Conservation (phyloP, 768 basidiomycete genomes). For the Rhizopogon vulgaris region DNA sequence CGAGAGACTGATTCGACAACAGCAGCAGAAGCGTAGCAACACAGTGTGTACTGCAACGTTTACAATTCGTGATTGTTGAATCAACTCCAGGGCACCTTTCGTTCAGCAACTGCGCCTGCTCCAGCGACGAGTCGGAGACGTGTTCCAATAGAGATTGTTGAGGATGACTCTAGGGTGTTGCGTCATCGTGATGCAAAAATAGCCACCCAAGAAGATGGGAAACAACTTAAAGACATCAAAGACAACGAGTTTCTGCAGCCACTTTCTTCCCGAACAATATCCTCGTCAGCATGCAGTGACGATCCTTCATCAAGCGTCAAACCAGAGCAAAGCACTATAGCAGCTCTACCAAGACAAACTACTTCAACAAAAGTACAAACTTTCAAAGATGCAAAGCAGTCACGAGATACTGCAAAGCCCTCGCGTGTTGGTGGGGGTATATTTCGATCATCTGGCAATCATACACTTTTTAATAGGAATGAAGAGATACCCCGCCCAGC, state of each 20-base stretch:
- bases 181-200: slow-evolving; percentile 6
- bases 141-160: slow-evolving; percentile 59
- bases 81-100: slow-evolving; percentile 2
- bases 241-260: slow-evolving; percentile 28
- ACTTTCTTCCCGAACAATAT: slow-evolving; percentile 30
- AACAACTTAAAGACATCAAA: slow-evolving; percentile 4
- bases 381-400: slow-evolving; percentile 55
- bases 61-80: not conserved
- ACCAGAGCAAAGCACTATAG: slow-evolving; percentile 2
- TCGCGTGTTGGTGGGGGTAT: slow-evolving; percentile 64
- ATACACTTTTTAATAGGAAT: slow-evolving; percentile 45
- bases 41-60: slow-evolving; percentile 1
- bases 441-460: slow-evolving; percentile 58
- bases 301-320: slow-evolving; percentile 12
- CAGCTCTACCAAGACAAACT: slow-evolving; percentile 1
- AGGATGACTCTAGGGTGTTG: slow-evolving; percentile 12
- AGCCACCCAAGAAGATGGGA: slow-evolving; percentile 1
- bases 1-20: slow-evolving; percentile 28
- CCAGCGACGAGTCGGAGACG: slow-evolving; percentile 41
- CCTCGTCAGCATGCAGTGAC: not conserved
- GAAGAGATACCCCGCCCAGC: slow-evolving; percentile 4
- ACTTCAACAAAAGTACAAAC: slow-evolving; percentile 23
- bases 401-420: slow-evolving; percentile 39
- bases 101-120: slow-evolving; percentile 2
- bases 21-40: slow-evolving; percentile 28